A percentile compares a stretch with the other conserved stretches of the same genome.
Conservation (phyloP, 2,329 filamentous ascomycete species). For the Colletotrichum graminicola region DNA sequence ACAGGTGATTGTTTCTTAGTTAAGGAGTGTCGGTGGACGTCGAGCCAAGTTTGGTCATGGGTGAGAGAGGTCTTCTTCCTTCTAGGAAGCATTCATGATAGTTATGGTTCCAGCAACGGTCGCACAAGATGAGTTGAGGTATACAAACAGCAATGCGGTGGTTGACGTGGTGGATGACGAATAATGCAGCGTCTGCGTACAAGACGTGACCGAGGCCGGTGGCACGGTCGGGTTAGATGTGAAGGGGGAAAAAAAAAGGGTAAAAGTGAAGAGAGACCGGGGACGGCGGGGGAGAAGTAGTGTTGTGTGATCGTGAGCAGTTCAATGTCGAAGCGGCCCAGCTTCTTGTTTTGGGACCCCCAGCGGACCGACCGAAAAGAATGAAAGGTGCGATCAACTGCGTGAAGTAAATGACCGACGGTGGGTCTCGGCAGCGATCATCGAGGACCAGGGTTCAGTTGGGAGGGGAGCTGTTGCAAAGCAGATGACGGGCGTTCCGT, state of each 20-base stretch:
- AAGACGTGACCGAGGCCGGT: slow-evolving; percentile 38
- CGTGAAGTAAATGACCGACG: slow-evolving; percentile 41
- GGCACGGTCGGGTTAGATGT: slow-evolving; percentile 25
- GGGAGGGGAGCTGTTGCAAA: slow-evolving; percentile 4
- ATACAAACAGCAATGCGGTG: slow-evolving; percentile 38
- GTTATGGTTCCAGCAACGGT: slow-evolving; percentile 31
- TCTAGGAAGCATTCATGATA: slow-evolving; percentile 42
- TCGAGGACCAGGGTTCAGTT: slow-evolving; percentile 36
- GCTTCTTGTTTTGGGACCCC: slow-evolving; percentile 18
- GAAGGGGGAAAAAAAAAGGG: slow-evolving; percentile 23
- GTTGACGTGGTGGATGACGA: slow-evolving; percentile 35
- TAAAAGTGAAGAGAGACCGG: slow-evolving; percentile 27
- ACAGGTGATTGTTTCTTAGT: slow-evolving; percentile 10
- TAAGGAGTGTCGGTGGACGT: slow-evolving; percentile 40
- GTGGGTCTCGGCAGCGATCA: slow-evolving; percentile 43
- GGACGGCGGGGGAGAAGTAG: slow-evolving; percentile 36
- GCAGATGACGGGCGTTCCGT: slow-evolving; percentile 16
- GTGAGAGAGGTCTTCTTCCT: slow-evolving; percentile 32
- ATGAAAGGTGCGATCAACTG: slow-evolving; percentile 39
- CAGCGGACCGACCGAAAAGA: slow-evolving; percentile 30
- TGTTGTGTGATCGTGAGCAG: slow-evolving; percentile 4
- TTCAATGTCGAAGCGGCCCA: slow-evolving; percentile 8
- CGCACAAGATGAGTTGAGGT: slow-evolving; percentile 27
- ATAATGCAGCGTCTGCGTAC: slow-evolving; percentile 35
- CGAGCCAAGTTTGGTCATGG: slow-evolving; percentile 37